phyloP scores from a whole-genome alignment of 1,284 basidiomycete genomes.

The Wallemia ichthyophaga region DNA sequence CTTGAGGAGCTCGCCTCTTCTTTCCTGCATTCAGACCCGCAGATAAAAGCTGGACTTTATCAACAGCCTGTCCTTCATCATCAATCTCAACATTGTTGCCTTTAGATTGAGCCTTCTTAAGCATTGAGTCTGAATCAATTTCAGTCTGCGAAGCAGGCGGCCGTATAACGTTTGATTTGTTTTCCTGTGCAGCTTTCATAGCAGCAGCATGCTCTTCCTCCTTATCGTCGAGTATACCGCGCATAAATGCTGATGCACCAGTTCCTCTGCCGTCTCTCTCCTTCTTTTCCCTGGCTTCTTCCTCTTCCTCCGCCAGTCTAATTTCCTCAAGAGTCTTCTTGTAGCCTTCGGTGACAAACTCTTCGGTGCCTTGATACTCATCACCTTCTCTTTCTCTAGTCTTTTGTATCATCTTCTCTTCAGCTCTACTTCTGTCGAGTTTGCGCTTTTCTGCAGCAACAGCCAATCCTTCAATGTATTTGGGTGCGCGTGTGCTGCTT shows the following conservation, averaged over 20 bases:
- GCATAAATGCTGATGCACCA: slow-evolving; percentile 66
- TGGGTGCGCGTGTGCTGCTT: slow-evolving; percentile 51
- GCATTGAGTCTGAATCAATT: slow-evolving; percentile 8
- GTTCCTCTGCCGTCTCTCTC: slow-evolving; percentile 23
- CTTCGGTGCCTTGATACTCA: slow-evolving; percentile 75
- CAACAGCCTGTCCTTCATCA: slow-evolving; percentile 89
- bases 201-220: slow-evolving; percentile 55
- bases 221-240: slow-evolving; percentile 44
- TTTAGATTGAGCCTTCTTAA: slow-evolving; percentile 23
- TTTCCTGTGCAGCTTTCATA: slow-evolving; percentile 30
- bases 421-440: slow-evolving; percentile 70
- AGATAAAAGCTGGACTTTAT: slow-evolving; percentile 67
- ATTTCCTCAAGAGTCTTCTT: slow-evolving; percentile 88
- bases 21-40: slow-evolving; percentile 60
- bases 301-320: slow-evolving; percentile 63
- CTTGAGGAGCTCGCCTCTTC: slow-evolving; percentile 12
- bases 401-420: slow-evolving; percentile 87
- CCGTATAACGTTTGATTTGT: slow-evolving; percentile 4
- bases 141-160: slow-evolving; percentile 9
- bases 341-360: slow-evolving; percentile 90
- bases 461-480: slow-evolving; percentile 63
- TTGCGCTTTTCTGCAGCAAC: slow-evolving; percentile 57
- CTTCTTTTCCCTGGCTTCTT: slow-evolving; percentile 50
- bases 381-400: slow-evolving; percentile 83
- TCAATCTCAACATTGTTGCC: slow-evolving; percentile 83